These are phyloP conservation scores for Tulasnella sp. DNA, from an alignment of 768 basidiomycete species.

Conservation along the genomic window DNA sequence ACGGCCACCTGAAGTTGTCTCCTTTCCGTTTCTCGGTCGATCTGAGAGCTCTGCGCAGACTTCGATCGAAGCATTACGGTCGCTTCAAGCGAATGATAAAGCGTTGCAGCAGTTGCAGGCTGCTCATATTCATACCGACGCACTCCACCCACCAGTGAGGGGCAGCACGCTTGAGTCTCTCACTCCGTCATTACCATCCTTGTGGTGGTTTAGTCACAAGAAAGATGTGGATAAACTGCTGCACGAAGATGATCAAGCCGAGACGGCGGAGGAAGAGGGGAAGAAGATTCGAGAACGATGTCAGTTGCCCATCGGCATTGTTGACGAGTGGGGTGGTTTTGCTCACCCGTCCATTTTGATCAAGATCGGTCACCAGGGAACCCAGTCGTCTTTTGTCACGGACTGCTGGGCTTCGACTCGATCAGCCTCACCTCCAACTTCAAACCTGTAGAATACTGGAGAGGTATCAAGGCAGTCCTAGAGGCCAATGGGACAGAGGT, in stretches of 20 bases:
- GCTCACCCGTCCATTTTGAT: not conserved
- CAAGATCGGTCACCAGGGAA: slow-evolving; percentile 67
- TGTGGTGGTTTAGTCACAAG: slow-evolving; percentile 48
- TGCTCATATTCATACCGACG: not conserved
- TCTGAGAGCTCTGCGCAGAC: slow-evolving; percentile 29
- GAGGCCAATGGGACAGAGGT: slow-evolving; percentile 83
- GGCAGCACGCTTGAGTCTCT: slow-evolving; percentile 14
- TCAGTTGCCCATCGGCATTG: slow-evolving; percentile 27
- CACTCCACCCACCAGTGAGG: not conserved
- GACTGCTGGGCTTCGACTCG: slow-evolving; percentile 80
- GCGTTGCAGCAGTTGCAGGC: not conserved
- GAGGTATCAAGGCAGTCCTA: slow-evolving; percentile 88
- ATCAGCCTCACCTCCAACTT: slow-evolving; percentile 68
- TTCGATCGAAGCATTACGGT: slow-evolving; percentile 50
- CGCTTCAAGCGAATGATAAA: slow-evolving; percentile 22
- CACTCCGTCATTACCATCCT: slow-evolving; percentile 18
- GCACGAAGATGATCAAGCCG: slow-evolving; percentile 42
- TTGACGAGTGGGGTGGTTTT: not conserved
- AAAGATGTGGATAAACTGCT: slow-evolving; percentile 36
- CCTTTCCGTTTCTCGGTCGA: slow-evolving; percentile 24
- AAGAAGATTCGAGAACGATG: slow-evolving; percentile 46
- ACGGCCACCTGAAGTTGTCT: slow-evolving; percentile 20
- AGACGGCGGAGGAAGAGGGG: slow-evolving; percentile 38
- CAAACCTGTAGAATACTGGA: slow-evolving; percentile 85
- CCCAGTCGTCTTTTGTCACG: slow-evolving; percentile 93